Percentiles rank a stretch among this genome's conserved stretches.
Conservation (phyloP, 148 eudicot species). For the Fagopyrum esculentum region DNA sequence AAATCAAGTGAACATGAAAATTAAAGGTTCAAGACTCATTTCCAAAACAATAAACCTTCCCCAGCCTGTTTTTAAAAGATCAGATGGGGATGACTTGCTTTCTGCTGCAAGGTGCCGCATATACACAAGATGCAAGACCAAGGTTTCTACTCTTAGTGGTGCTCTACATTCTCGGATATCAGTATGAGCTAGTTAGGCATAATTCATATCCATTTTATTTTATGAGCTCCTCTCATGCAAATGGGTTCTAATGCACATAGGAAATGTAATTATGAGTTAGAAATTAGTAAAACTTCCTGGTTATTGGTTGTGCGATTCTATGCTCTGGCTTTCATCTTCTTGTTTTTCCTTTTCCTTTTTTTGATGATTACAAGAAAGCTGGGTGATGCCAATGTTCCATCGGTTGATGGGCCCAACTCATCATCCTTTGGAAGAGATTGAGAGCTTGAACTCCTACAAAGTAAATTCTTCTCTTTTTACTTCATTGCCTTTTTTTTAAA, state of each 20-base stretch:
- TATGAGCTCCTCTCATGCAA: neutral
- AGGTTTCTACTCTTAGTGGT: slow-evolving; percentile 32
- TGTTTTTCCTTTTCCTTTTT: slow-evolving; percentile 5
- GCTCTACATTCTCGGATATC: neutral
- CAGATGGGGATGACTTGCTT: slow-evolving; percentile 29
- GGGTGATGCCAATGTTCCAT: slow-evolving; percentile 52
- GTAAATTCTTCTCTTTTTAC: slow-evolving; percentile 26
- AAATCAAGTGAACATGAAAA: slow-evolving; percentile 41
- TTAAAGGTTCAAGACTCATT: slow-evolving; percentile 55
- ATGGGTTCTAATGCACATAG: neutral
- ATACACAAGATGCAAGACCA: slow-evolving; percentile 36
- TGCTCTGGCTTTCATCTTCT: neutral
- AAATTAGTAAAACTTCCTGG: neutral
- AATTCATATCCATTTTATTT: neutral
- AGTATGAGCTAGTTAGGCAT: neutral
- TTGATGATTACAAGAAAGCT: slow-evolving; percentile 27
- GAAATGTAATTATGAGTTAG: neutral
- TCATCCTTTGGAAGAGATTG: slow-evolving; percentile 63
- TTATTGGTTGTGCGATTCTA: slow-evolving; percentile 5
- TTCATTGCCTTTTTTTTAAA: neutral
- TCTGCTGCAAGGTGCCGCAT: slow-evolving; percentile 87
- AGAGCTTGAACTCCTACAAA: slow-evolving; percentile 36
- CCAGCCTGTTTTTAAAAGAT: slow-evolving; percentile 24
- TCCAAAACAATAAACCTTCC: slow-evolving; percentile 38
- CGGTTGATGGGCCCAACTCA: slow-evolving; percentile 69